phyloP scores from a whole-genome alignment of 1,284 basidiomycete genomes.

The Cutaneotrichosporon sp. region DNA sequence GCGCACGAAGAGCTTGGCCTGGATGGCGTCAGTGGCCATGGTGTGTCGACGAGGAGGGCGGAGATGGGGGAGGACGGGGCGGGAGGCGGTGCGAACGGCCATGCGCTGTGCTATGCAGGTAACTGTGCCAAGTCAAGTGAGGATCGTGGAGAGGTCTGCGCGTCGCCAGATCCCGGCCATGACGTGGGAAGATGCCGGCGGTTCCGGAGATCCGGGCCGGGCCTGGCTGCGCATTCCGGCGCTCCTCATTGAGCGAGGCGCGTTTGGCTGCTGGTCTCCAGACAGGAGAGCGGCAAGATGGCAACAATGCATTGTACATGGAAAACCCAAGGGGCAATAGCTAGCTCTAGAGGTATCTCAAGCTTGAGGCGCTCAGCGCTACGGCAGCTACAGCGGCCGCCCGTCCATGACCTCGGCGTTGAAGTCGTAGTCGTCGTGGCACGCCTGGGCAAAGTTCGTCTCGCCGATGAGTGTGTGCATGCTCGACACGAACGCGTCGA shows the following conservation, averaged over 20 bases:
- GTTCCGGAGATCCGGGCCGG: too few relatives aligned
- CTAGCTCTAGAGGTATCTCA: too few relatives aligned
- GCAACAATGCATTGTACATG: background rate
- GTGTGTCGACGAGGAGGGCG: background rate
- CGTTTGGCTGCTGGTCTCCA: too few relatives aligned
- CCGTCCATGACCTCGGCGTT: slow-evolving; percentile 9
- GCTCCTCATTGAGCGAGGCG: background rate
- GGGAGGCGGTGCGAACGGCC: background rate
- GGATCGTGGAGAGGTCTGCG: too few relatives aligned
- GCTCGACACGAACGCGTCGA: slow-evolving; percentile 60
- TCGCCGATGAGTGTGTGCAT: slow-evolving; percentile 57
- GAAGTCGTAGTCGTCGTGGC: slow-evolving; percentile 10
- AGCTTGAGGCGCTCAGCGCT: too few relatives aligned
- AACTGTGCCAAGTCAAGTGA: too few relatives aligned
- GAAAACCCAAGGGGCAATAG: background rate
- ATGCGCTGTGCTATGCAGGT: background rate
- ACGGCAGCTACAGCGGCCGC: slow-evolving; percentile 7
- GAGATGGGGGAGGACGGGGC: too few relatives aligned
- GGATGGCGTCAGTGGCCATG: background rate
- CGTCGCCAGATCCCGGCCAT: background rate
- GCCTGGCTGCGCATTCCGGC: background rate
- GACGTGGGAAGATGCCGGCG: background rate
- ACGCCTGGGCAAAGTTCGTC: slow-evolving; percentile 2
- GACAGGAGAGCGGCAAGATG: background rate
- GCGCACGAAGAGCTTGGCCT: slow-evolving; percentile 31